Evolutionary conservation across 108 stramenopile genomes (phyloP).

Genomic region (Ochromonas danica): DNA sequence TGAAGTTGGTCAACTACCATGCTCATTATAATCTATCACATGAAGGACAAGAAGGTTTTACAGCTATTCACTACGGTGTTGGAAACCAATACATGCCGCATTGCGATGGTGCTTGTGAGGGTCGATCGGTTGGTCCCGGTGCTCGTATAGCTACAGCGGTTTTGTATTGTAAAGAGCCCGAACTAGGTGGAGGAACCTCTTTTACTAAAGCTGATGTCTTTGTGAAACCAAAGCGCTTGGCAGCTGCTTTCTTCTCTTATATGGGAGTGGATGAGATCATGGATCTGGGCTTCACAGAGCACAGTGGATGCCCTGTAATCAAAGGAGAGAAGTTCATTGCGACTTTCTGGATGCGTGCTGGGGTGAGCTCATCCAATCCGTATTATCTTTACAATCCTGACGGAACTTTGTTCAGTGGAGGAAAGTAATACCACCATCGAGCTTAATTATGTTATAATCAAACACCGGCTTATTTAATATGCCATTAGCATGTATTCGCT

Average conservation of each 20-base stretch:
- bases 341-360: conserved; percentile 88
- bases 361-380: no score
- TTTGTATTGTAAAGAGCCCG: conserved; percentile 79
- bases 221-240: conserved; percentile 66
- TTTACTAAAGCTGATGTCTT: conserved; percentile 78
- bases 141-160: conserved; percentile 87
- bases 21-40: conserved; percentile 40
- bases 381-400: no score
- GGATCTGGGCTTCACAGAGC: conserved; percentile 73
- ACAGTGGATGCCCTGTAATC: conserved; percentile 83
- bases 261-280: conserved; percentile 61
- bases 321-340: conserved; percentile 90
- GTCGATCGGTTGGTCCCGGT: conserved; percentile 60
- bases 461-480: no score
- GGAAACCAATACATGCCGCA: conserved; percentile 82
- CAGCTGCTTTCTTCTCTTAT: conserved; percentile 82
- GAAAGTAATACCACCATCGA: no score
- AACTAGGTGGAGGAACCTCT: conserved; percentile 76
- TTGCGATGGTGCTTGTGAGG: conserved; percentile 75
- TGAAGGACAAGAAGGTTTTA: conserved; percentile 48
- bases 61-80: conserved; percentile 47
- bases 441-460: no score
- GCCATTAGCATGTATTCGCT: no score
- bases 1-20: conserved; percentile 40
- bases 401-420: no score